Base-by-base conservation (phyloP, 1,284 basidiomycete species). In the Apiotrichum veenhuisii region DNA sequence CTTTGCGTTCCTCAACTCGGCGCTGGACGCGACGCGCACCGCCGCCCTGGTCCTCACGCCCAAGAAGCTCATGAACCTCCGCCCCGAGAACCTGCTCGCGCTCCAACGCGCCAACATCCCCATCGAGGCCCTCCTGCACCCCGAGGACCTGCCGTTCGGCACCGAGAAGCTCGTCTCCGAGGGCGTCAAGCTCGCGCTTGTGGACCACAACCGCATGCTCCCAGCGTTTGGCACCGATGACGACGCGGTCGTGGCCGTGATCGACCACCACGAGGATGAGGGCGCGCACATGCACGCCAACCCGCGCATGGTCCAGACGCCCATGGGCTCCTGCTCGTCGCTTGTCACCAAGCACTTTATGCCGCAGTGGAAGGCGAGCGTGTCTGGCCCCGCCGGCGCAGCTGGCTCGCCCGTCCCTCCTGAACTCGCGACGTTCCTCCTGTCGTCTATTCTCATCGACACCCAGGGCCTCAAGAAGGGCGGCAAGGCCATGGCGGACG, bases 221-320 rank as follows among this genome's bases (percentile, higher is more conserved):
- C 69, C 82, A 0, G 68, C 70, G 5, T 88, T 87, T 69, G 67
- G 77, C 2, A 54, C 64, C 10, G 22, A 42, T 4, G 70, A 76
- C 27, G 75, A 47, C 48, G 46, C 57, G 7, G 91, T 98, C 5
- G 80, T 84, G 1, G 85, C 87, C 2, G 80, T 98, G 51, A 78
- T 98, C n/a, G 95, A 98, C 73, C 95, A 98, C 72, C 94, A 98
- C 73, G 85, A 83, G 42, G 93, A 98, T 75, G 91, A 91, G 66
- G 81, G 82, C 0, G 77, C 82, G 3, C 84, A 95, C 71, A 70
- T 70, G 7, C 55, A 67, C 36, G 89, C 91, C 0, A 72, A 80
- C 12, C 85, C 88, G 3, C 83, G 92, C 20, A 75, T 84, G 51
- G 81, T 96, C 55, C 73, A 77, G 42, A 66, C 72, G 5, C 76